phyloP scores from a whole-genome alignment of 2,329 filamentous ascomycete species.

The Tolypocladium sp. region DNA sequence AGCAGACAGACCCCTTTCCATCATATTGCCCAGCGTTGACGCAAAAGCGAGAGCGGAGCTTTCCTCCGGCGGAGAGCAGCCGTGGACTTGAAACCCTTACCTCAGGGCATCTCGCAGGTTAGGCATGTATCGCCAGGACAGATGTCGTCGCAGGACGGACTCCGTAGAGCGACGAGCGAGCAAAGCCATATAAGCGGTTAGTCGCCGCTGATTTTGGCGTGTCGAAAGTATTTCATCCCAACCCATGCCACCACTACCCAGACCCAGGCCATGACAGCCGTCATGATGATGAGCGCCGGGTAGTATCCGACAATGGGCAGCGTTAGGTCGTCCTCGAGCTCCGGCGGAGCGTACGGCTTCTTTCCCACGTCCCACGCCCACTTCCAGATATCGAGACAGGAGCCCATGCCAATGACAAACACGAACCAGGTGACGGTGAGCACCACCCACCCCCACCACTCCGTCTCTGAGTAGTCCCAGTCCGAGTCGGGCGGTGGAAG shows the following conservation, averaged over 20 bases:
- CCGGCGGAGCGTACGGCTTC: constrained; percentile 89
- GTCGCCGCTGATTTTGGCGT: constrained; percentile 76
- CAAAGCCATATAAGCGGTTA: constrained; percentile 21
- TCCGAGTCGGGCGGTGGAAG: constrained; percentile 41
- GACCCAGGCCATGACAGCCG: constrained; percentile 95
- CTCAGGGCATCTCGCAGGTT: not conserved
- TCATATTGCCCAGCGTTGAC: no score
- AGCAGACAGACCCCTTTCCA: not conserved
- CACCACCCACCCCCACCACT: constrained; percentile 97
- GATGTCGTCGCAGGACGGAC: not conserved
- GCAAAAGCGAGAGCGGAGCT: no score
- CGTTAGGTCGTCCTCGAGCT: constrained; percentile 90
- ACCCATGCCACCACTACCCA: constrained; percentile 98
- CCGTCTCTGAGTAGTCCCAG: constrained; percentile 91
- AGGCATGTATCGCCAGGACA: no score
- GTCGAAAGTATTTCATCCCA: constrained; percentile 98
- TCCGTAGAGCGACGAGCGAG: not conserved
- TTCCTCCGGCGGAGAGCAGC: not conserved
- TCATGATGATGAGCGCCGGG: constrained; percentile 85
- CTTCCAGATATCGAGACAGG: constrained; percentile 88
- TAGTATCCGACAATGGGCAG: constrained; percentile 96
- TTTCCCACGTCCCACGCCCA: constrained; percentile 99
- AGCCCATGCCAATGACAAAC: constrained; percentile 94
- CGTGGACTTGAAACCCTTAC: no score
- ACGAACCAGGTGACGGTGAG: constrained; percentile 87